Percentiles rank a stretch among this genome's conserved stretches.
Conservation (phyloP, 768 basidiomycete genomes). For the Tulasnella calospora region DNA sequence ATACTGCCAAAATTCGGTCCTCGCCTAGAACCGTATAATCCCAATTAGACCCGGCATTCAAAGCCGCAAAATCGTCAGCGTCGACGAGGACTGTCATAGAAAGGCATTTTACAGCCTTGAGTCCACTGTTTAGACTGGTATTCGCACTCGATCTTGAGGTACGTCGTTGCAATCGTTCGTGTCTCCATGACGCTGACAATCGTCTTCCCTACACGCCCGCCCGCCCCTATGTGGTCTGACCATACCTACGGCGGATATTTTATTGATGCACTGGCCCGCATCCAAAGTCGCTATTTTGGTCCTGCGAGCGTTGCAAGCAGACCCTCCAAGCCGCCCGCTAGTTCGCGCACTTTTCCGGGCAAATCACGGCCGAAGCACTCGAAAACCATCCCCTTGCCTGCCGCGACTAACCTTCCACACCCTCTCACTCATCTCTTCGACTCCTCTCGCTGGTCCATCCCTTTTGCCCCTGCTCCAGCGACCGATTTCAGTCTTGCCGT, state of each 20-base stretch:
- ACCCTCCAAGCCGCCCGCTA: neutral
- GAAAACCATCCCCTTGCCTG: neutral
- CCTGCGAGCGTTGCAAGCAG: neutral
- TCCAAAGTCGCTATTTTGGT: neutral
- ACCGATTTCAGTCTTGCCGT: neutral
- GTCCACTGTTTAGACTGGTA: neutral
- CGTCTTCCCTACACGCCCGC: neutral
- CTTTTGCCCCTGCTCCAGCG: neutral
- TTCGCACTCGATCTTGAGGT: neutral
- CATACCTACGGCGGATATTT: neutral
- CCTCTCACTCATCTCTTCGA: slow-evolving; percentile 36
- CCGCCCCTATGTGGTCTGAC: neutral
- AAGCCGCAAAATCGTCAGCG: slow-evolving; percentile 9
- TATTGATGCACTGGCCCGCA: neutral
- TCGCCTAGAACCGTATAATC: neutral
- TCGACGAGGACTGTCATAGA: slow-evolving; percentile 5
- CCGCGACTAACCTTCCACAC: slow-evolving; percentile 22
- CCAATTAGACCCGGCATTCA: neutral
- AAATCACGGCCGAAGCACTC: slow-evolving; percentile 7
- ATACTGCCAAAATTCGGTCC: slow-evolving; percentile 7
- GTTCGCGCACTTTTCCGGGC: neutral
- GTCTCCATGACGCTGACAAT: neutral
- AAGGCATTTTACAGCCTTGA: neutral
- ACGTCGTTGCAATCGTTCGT: neutral
- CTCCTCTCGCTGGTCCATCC: slow-evolving; percentile 27